Evolutionary conservation across 2,329 filamentous ascomycete genomes (phyloP), one percentile per base, ranked within the genome.

Genomic region (Aspergillus ustus): DNA sequence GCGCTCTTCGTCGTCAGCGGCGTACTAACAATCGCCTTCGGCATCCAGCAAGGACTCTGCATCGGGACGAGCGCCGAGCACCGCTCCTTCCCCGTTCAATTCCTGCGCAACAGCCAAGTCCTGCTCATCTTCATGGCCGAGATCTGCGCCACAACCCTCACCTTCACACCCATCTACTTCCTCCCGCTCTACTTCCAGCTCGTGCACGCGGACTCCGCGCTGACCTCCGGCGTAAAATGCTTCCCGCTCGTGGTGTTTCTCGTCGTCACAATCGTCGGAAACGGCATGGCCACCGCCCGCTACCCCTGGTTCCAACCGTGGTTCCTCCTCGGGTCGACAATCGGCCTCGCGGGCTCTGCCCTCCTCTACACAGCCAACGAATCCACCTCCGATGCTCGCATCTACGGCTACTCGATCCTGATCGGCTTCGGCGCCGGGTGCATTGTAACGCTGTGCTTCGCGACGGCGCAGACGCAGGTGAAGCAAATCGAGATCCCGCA

Each of bases 161-260:
- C 76, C 46, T 78, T 78, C 54, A 46, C 53, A 15, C 34, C 75
- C 0, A 73, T 83, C 11, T 85, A 85, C 72, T 86, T 82, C 72
- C 79, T 83, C 17, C 84, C 84, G 0, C 73, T 85, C 0, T 84
- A 78, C 72, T 85, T 85, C 70, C 81, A 84, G 59, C 85, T 85
- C 67, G 77, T 77, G 0, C 75, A 73, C 4, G 79, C 79, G 7
- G 81, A 82, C 53, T 71, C 66, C 0, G 72, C 71, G 4, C 46
- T 73, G 9, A 59, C 52, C 15, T 64, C 62, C 67, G 50, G 67
- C 9, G 70, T 76, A 6, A 68, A 67, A 9, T 64, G 76, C 3
- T 63, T 74, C n/a, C 72, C 71, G 13, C 69, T 65, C 56, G 63
- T 74, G 34, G 44, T 57, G 19, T 44, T 51, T 29, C 13, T 51